These are phyloP conservation scores for Paralagenidium karlingii DNA, from an alignment of 352 stramenopile genomes.

Conservation along the genomic window DNA sequence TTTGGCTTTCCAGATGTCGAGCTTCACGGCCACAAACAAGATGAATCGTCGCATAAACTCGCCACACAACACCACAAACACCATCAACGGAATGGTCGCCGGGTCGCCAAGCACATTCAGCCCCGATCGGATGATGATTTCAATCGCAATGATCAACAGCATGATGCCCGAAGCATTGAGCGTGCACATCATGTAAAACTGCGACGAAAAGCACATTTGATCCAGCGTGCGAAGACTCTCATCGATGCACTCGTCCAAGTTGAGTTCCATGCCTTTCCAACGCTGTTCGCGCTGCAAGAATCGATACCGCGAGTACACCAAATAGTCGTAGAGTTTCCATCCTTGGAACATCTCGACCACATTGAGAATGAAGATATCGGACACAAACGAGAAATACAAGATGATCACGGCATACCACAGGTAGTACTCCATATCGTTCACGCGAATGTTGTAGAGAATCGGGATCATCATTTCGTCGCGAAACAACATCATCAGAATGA, in stretches of 20 bases:
- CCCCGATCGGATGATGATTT: conserved; percentile 91
- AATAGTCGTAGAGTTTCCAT: conserved; percentile 97
- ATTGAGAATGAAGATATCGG: conserved; percentile 93
- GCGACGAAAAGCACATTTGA: conserved; percentile 95
- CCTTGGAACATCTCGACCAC: conserved; percentile 94
- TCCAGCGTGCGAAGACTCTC: conserved; percentile 91
- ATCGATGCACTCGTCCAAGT: conserved; percentile 95
- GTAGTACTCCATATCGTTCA: conserved; percentile 98
- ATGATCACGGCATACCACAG: conserved; percentile 93
- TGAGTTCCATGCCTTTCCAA: conserved; percentile 95
- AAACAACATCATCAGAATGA: conserved; percentile 93
- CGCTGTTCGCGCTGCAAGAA: conserved; percentile 93
- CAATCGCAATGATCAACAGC: conserved; percentile 90
- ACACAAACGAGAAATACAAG: conserved; percentile 90
- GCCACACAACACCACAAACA: conserved; percentile 47
- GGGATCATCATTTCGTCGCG: conserved; percentile 88
- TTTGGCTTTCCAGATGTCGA: conserved; percentile 94
- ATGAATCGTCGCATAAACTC: conserved; percentile 52
- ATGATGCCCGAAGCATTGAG: conserved; percentile 91
- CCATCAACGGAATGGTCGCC: conserved; percentile 72
- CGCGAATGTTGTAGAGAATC: conserved; percentile 92
- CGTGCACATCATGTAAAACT: conserved; percentile 97
- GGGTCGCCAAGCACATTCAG: conserved; percentile 97
- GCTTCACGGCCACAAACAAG: conserved; percentile 71
- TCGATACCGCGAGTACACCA: conserved; percentile 92